These are phyloP conservation scores for Arxiozyma telluris DNA, from an alignment of 1,139 yeast species.

Conservation along the genomic window DNA sequence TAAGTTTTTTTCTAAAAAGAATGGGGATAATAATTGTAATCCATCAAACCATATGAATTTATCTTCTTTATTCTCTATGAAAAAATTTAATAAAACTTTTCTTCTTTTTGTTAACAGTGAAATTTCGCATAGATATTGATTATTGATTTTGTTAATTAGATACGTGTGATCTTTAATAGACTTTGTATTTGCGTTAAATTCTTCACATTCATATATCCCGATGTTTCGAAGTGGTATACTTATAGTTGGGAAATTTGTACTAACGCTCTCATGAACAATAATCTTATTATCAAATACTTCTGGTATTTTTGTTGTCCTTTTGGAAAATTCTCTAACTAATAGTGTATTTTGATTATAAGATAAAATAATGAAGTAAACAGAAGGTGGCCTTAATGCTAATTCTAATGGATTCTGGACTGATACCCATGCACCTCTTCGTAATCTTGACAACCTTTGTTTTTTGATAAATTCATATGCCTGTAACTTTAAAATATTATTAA, in stretches of 20 bases:
- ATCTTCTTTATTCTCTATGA: slow-evolving; percentile 62
- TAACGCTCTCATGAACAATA: neutral
- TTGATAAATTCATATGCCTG: slow-evolving; percentile 71
- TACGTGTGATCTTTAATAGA: neutral
- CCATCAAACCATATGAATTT: slow-evolving; percentile 79
- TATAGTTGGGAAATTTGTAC: slow-evolving; percentile 23
- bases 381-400: slow-evolving; percentile 28
- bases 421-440: slow-evolving; percentile 83
- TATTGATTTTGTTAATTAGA: slow-evolving; percentile 45
- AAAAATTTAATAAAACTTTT: slow-evolving; percentile 45
- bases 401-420: slow-evolving; percentile 56
- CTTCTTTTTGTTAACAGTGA: slow-evolving; percentile 39
- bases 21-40: slow-evolving; percentile 45
- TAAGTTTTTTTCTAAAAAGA: slow-evolving; percentile 20
- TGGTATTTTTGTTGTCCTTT: slow-evolving; percentile 43
- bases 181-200: slow-evolving; percentile 10
- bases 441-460: slow-evolving; percentile 64
- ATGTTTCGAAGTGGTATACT: slow-evolving; percentile 25
- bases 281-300: slow-evolving; percentile 45
- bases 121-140: slow-evolving; percentile 49
- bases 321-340: slow-evolving; percentile 51
- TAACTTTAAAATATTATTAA: slow-evolving; percentile 42
- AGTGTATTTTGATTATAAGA: slow-evolving; percentile 65
- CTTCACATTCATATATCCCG: slow-evolving; percentile 16
- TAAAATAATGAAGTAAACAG: slow-evolving; percentile 50